Percentiles rank a stretch among this genome's conserved stretches.
Evolutionary conservation across 2,329 filamentous ascomycete genomes (phyloP).

Genomic region (Penicillium capsulatum): DNA sequence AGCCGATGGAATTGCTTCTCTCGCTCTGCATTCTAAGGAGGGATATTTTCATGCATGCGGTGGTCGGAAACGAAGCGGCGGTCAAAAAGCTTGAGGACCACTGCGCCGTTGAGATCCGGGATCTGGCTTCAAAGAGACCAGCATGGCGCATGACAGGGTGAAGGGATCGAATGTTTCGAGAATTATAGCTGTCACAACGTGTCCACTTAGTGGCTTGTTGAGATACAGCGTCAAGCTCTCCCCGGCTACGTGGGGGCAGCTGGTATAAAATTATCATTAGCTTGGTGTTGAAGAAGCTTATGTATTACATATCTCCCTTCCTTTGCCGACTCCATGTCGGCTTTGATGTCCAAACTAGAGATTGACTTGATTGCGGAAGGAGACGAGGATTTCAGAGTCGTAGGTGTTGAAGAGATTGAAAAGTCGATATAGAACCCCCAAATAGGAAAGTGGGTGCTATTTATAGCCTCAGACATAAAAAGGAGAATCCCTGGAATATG

Average conservation of each 20-base stretch:
- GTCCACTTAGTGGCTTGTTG: neutral
- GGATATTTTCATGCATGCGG: neutral
- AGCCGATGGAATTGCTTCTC: neutral
- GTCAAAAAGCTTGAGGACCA: neutral
- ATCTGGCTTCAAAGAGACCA: constrained; percentile 2
- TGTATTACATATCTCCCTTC: too few species aligned
- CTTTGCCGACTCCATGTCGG: too few species aligned
- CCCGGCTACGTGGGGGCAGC: constrained; percentile 7
- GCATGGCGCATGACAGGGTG: constrained; percentile 15
- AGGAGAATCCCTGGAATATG: too few species aligned
- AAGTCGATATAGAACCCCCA: too few species aligned
- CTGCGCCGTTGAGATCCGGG: neutral
- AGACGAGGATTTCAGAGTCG: too few species aligned
- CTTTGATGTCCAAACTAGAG: constrained; percentile 33
- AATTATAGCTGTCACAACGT: constrained; percentile 4
- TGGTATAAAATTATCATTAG: too few species aligned
- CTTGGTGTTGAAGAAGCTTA: neutral
- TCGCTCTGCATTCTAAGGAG: neutral
- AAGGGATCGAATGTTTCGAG: constrained; percentile 16
- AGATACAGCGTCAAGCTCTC: constrained; percentile 5
- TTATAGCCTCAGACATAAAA: too few species aligned
- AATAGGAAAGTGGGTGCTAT: too few species aligned
- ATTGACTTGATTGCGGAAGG: constrained; percentile 62
- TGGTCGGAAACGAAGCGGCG: neutral
- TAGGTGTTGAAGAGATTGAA: too few species aligned